Conservation (phyloP, 345 rosid genomes). For the Eucalyptus regnans region DNA sequence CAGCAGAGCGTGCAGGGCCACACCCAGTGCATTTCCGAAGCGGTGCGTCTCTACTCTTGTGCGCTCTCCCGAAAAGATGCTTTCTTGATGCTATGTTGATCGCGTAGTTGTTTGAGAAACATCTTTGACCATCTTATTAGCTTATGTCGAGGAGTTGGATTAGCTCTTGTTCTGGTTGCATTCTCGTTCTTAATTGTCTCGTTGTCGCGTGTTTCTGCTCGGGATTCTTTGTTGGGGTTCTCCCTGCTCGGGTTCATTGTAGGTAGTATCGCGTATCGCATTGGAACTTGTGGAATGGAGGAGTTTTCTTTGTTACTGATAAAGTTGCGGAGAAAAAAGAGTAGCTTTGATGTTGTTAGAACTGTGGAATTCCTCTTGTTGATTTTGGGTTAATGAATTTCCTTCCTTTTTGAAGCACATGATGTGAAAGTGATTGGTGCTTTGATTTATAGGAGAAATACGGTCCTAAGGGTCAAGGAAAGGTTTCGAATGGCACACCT, state of each 20-base stretch:
- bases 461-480: conserved; percentile 77
- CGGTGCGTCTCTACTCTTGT: conserved; percentile 27
- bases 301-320: not conserved
- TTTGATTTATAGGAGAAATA: conserved; percentile 62
- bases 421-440: not conserved
- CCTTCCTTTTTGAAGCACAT: not conserved
- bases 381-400: not conserved
- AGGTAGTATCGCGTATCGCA: not conserved
- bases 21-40: conserved; percentile 81
- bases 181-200: not conserved
- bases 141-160: not conserved
- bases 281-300: not conserved
- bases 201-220: not conserved
- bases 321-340: rapidly evolving
- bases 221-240: not conserved
- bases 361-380: not conserved
- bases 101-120: not conserved
- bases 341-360: not conserved
- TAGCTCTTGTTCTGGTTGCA: not conserved
- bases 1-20: conserved; percentile 75
- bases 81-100: not conserved
- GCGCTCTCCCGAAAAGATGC: not conserved
- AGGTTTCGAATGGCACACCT: conserved; percentile 35
- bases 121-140: not conserved
- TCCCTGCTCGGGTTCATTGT: not conserved